These are phyloP conservation scores for Adansonia digitata DNA, from an alignment of 345 rosid genomes.

Conservation along the genomic window DNA sequence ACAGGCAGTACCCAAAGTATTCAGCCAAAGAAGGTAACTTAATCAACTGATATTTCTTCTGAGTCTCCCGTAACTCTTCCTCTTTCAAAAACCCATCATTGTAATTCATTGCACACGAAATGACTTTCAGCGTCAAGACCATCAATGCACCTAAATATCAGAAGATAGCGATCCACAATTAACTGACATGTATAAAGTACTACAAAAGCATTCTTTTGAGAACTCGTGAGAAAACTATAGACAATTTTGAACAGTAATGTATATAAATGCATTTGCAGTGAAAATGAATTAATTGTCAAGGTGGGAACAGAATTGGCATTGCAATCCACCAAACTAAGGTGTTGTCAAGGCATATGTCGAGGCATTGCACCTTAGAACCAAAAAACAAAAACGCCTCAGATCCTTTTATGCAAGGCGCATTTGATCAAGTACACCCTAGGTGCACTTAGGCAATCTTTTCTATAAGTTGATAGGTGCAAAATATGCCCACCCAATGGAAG, in stretches of 20 bases:
- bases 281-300: neutral
- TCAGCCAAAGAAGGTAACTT: conserved; percentile 73
- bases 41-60: conserved; percentile 70
- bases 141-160: conserved; percentile 70
- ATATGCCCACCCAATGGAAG: too few species aligned
- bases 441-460: too few species aligned
- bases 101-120: conserved; percentile 83
- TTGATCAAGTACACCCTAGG: too few species aligned
- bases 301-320: neutral
- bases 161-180: neutral
- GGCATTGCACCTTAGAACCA: too few species aligned
- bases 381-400: too few species aligned
- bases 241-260: neutral
- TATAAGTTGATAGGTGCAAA: too few species aligned
- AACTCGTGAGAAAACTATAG: neutral
- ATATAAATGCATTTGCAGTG: neutral
- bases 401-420: too few species aligned
- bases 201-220: neutral
- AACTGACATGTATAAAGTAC: neutral
- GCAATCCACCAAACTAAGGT: neutral
- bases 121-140: conserved; percentile 91
- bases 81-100: conserved; percentile 77
- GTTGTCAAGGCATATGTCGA: too few species aligned
- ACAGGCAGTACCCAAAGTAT: conserved; percentile 84
- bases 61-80: conserved; percentile 71